Percentiles rank a stretch among this genome's conserved stretches.
These are phyloP conservation scores for Hansfordia pulvinata DNA, from an alignment of 2,329 filamentous ascomycete species.

Conservation along the genomic window DNA sequence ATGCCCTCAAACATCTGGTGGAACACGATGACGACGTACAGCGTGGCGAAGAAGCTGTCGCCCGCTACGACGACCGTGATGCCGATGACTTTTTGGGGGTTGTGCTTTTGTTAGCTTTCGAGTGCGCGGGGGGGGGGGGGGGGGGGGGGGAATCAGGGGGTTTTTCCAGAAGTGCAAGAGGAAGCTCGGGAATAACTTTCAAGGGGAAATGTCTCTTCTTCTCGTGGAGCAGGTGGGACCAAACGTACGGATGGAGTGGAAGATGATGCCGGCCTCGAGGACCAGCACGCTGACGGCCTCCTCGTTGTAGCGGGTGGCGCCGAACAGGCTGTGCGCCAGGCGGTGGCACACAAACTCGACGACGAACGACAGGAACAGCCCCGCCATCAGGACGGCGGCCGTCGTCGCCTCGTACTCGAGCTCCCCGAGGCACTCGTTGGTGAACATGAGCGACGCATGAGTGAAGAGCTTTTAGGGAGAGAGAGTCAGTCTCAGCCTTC, in stretches of 20 bases:
- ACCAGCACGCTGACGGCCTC: conserved; percentile 46
- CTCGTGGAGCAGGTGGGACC: too few species aligned
- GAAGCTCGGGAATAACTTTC: too few species aligned
- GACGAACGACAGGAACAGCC: conserved; percentile 58
- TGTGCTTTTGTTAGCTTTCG: background rate
- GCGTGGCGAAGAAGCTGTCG: conserved; percentile 10
- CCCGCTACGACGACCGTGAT: conserved; percentile 24
- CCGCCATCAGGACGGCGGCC: conserved; percentile 60
- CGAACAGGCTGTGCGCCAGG: conserved; percentile 26
- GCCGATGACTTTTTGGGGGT: conserved; percentile 27
- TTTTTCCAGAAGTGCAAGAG: too few species aligned
- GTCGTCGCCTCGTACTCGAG: conserved; percentile 57
- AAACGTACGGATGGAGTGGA: conserved; percentile 55
- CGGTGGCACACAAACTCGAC: conserved; percentile 56
- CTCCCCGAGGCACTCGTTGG: conserved; percentile 52
- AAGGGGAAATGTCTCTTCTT: too few species aligned
- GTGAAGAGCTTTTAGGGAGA: conserved; percentile 49
- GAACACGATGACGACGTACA: conserved; percentile 34
- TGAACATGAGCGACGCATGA: conserved; percentile 61
- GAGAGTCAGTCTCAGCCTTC: too few species aligned
- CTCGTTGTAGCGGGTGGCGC: conserved; percentile 5
- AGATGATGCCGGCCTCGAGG: conserved; percentile 61
- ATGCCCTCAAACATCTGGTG: conserved; percentile 47
- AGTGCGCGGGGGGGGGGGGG: too few species aligned
- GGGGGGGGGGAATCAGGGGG: too few species aligned